Percentiles rank a stretch among this genome's conserved stretches.
Evolutionary conservation across 768 basidiomycete genomes (phyloP).

Genomic region (Steccherinum ochraceum): DNA sequence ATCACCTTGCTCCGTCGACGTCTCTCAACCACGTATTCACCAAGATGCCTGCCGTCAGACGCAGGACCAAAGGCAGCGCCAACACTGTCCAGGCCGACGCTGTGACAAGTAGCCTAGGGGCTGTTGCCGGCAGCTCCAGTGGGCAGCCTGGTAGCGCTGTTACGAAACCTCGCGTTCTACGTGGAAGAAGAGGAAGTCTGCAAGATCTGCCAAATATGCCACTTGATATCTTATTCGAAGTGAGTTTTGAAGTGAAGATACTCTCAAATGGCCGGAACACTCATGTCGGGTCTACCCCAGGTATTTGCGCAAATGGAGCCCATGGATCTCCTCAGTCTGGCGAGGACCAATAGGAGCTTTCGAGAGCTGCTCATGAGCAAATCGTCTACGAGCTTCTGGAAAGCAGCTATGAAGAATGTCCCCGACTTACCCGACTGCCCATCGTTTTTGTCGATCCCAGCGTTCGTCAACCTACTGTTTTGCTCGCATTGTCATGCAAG

Average conservation of each 20-base stretch:
- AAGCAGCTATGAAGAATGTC: constrained; percentile 16
- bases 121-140: not conserved
- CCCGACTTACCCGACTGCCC: constrained; percentile 22
- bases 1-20: not conserved
- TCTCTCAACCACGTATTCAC: not conserved
- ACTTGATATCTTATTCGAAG: not conserved
- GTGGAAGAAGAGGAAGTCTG: not conserved
- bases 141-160: not conserved
- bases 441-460: constrained; percentile 19
- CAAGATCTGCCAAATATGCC: not conserved
- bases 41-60: not conserved
- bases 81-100: not conserved
- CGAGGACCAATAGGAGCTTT: constrained; percentile 3
- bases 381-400: constrained; percentile 12
- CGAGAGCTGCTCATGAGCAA: constrained; percentile 3
- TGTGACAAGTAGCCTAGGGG: not conserved
- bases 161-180: not conserved
- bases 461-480: constrained; percentile 24
- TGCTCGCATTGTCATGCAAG: constrained; percentile 26
- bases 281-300: not conserved
- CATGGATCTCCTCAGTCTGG: constrained; percentile 4
- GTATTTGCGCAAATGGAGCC: constrained; percentile 2
- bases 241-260: not conserved
- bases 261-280: not conserved
- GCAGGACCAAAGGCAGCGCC: not conserved